phyloP scores from a whole-genome alignment of 306 rosid genomes.

The Rosa rugosa region DNA sequence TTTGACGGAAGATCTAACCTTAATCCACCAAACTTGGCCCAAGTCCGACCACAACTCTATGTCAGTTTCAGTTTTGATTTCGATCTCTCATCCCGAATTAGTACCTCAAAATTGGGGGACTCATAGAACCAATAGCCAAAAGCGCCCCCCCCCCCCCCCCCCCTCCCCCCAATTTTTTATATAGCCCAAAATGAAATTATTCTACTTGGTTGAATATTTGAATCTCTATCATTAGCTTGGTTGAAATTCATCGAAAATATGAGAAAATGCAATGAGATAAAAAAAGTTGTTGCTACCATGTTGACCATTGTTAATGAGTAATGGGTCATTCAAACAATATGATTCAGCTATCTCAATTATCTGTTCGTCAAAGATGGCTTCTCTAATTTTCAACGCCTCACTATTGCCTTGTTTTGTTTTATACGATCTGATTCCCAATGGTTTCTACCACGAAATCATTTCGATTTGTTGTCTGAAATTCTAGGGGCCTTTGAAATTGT shows the following conservation, averaged over 20 bases:
- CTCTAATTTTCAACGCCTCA: slow-evolving; percentile 31
- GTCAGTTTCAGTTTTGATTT: too few species aligned
- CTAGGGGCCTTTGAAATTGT: slow-evolving; percentile 22
- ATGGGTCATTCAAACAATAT: slow-evolving; percentile 28
- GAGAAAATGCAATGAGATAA: neutral
- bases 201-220: neutral
- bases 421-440: slow-evolving; percentile 24
- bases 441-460: slow-evolving; percentile 37
- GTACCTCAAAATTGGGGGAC: too few species aligned
- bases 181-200: neutral
- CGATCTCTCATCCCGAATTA: too few species aligned
- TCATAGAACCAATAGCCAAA: neutral
- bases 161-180: neutral
- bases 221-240: neutral
- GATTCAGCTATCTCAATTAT: slow-evolving; percentile 21
- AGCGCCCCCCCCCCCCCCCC: too few species aligned
- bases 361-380: slow-evolving; percentile 21
- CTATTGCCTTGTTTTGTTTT: slow-evolving; percentile 21
- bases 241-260: neutral
- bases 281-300: slow-evolving; percentile 1
- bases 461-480: slow-evolving; percentile 21
- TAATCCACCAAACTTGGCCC: too few species aligned
- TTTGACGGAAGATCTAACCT: neutral
- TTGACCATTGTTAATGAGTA: slow-evolving; percentile 19
- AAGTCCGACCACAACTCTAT: too few species aligned